Conservation (phyloP, 352 stramenopile genomes). For the Albugo laibachii region DNA sequence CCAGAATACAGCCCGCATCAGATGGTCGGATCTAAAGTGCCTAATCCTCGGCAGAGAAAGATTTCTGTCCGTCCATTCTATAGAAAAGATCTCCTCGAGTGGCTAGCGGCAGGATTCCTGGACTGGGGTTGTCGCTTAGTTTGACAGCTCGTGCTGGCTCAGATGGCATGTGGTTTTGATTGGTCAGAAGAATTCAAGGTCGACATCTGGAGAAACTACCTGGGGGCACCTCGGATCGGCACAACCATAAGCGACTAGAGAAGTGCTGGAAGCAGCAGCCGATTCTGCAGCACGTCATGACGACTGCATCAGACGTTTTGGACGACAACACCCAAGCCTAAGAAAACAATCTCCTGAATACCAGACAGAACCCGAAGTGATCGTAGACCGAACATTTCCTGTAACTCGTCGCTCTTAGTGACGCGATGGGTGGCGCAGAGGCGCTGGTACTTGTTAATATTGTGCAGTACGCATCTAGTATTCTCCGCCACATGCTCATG, state of each 20-base stretch:
- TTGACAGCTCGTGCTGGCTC: not conserved
- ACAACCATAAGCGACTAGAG: not conserved
- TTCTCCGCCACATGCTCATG: conserved; percentile 4
- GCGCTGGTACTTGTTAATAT: conserved; percentile 6
- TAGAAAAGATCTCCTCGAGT: conserved; percentile 1
- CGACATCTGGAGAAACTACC: too few relatives aligned
- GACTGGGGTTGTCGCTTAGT: not conserved
- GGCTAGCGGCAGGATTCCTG: not conserved
- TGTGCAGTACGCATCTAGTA: conserved; percentile 5
- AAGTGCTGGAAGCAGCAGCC: not conserved
- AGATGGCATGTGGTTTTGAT: not conserved
- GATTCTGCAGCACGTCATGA: not conserved
- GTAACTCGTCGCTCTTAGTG: not conserved
- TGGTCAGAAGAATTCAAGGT: not conserved
- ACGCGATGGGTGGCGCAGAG: not conserved
- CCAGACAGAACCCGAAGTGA: not conserved
- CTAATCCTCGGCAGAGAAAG: not conserved
- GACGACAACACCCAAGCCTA: not conserved
- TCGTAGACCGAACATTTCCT: not conserved
- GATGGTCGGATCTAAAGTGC: too few relatives aligned
- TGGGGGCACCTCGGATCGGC: too few relatives aligned
- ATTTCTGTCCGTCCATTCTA: not conserved
- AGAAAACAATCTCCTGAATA: not conserved
- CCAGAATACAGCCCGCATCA: too few relatives aligned
- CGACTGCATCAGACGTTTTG: not conserved